Base-by-base conservation (phyloP, 306 rosid species). In the Erythrophleum fordii region DNA sequence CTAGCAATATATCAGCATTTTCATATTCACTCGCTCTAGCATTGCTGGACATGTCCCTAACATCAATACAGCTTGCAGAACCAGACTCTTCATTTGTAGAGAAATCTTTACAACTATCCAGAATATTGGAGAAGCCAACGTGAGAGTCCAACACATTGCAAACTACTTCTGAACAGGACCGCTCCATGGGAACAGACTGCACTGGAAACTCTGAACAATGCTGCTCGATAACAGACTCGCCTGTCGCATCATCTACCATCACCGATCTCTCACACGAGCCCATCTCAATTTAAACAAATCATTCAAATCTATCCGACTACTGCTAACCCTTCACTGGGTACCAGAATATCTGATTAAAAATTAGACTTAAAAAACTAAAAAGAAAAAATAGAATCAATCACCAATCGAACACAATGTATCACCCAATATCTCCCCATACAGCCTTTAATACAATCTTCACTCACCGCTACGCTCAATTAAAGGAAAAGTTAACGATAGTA, bases 131-230 rank as follows among this genome's bases (percentile, higher is more conserved):
- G 31, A 26, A 55, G 53, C 79, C 87, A 55, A 81, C 79, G 67
- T 76, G 78, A 39, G 84, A 65, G 75, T 69, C 83, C 73, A 80
- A 28, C 37, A 73, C 35, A 58, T 29, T 20, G 66, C 65, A 76
- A 37, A 65, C 55, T 48, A 28, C 69, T 61, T 51, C 83, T 20
- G 70, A 85, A 74, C 87, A 58, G 28, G 80, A 69, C 69, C 14
- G 84, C 85, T 41, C 82, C 81, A 72, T 79, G 28, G 84, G 61
- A 73, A 60, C 86, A 73, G 88, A 72, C 73, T 77, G 86, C 77
- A 74, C 81, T 18, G 80, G 75, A 51, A 84, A 60, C 51, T 84
- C 85, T 0, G 78, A 60, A 82, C 85, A 35, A 82, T 80, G 75
- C 83, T 67, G 83, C 83, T 44, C 80, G n/a, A 74, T 26, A 51